Evolutionary conservation across 805 yeast genomes (phyloP), one percentile per base, ranked within the genome.

Genomic region (Metschnikowia amazonensis): DNA sequence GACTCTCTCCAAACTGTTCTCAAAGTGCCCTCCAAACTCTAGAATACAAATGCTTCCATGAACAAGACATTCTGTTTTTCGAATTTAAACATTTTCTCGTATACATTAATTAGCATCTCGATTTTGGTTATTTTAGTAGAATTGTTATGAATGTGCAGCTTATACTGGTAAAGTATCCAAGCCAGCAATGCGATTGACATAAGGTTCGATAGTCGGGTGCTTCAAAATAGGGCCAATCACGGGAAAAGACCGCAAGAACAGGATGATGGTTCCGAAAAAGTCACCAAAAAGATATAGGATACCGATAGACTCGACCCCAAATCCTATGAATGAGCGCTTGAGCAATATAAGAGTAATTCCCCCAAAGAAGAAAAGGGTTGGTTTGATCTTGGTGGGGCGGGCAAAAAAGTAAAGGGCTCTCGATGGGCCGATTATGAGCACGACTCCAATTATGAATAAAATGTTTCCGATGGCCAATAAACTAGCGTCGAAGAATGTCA

Each of bases 391-490:
- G 41, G 81, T 80, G 0, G 95, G 96, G 51, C 97, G 78, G 11
- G 92, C 80, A 72, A 92, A 90, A 65, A 90, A 92, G 9, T 79
- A 74, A 6, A 85, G 58, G 0, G 98, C 86, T 60, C 90, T 83
- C 46, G 84, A 85, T 4, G 89, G 83, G 0, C 99, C 99, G 38
- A 92, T 89, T 49, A 94, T 85, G 45, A 94, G 72, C 18, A 85
- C 74, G 14, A 92, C 76, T 14, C 99, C 99, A n/a, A 83, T 77
- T 7, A 86, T 67, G 58, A 88, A 86, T 38, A 89, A 62, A 10
- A 84, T 75, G 63, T 94, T 92, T 14, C 98, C 98, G 60, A 94
- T 75, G 1, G 97, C 96, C 49, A 92, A 73, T 30, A 92, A 72
- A 0, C 95, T 90, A 7, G 95, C 74, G 61, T 94, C 97, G 60